These are phyloP conservation scores for Leishmania martiniquensis DNA, from an alignment of 208 protist genomes.

Conservation along the genomic window DNA sequence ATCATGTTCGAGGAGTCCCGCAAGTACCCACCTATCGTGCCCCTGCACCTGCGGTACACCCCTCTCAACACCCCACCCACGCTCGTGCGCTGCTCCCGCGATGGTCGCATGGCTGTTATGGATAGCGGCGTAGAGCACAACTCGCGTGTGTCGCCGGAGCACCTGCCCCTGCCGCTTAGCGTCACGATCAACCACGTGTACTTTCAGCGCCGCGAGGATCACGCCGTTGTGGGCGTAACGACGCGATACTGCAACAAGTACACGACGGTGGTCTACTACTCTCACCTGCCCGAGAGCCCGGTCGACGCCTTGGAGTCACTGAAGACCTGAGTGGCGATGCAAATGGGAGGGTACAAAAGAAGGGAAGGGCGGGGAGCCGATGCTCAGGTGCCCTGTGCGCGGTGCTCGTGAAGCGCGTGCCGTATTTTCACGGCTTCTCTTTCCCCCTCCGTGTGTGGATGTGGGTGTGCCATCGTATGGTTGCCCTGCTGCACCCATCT, in stretches of 20 bases:
- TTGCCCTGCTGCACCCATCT: not conserved
- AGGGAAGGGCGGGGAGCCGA: not conserved
- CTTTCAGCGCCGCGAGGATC: conserved; percentile 90
- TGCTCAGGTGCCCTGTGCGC: not conserved
- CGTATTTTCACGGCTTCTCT: not conserved
- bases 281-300: conserved; percentile 40
- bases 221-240: conserved; percentile 87
- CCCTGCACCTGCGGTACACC: conserved; percentile 90
- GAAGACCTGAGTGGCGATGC: conserved; percentile 8
- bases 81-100: conserved; percentile 69
- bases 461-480: not conserved
- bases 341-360: not conserved
- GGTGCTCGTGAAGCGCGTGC: not conserved
- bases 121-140: conserved; percentile 40
- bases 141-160: conserved; percentile 50
- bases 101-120: conserved; percentile 58
- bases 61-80: conserved; percentile 93
- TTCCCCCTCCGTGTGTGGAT: no score
- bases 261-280: conserved; percentile 91
- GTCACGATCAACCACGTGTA: conserved; percentile 94
- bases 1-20: conserved; percentile 86
- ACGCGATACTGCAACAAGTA: conserved; percentile 92
- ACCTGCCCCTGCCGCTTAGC: conserved; percentile 87
- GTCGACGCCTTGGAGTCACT: conserved; percentile 24
- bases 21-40: conserved; percentile 91